phyloP scores from a whole-genome alignment of 2,329 filamentous ascomycete genomes.

The Botrytis byssoidea region DNA sequence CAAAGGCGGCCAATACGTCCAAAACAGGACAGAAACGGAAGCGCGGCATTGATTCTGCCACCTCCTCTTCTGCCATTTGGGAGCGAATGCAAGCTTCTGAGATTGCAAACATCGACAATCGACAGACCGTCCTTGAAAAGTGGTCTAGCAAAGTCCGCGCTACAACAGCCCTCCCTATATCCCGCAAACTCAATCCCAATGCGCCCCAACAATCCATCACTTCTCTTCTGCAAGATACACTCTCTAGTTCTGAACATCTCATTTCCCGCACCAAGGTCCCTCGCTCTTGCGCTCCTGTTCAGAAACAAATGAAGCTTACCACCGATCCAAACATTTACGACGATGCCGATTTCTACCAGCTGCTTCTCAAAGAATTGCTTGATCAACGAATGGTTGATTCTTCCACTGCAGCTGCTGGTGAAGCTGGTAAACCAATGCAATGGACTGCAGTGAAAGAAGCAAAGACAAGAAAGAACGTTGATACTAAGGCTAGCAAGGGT shows the following conservation, averaged over 20 bases:
- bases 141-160: slow-evolving; percentile 81
- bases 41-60: slow-evolving; percentile 51
- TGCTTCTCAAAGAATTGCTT: slow-evolving; percentile 88
- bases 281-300: slow-evolving; percentile 73
- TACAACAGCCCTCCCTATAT: slow-evolving; percentile 54
- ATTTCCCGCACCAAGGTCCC: slow-evolving; percentile 67
- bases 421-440: slow-evolving; percentile 44
- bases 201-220: slow-evolving; percentile 60
- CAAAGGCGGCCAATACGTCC: slow-evolving; percentile 46
- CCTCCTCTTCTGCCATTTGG: slow-evolving; percentile 68
- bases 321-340: slow-evolving; percentile 74
- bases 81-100: slow-evolving; percentile 67
- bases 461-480: slow-evolving; percentile 79
- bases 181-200: slow-evolving; percentile 55
- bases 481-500: slow-evolving; percentile 93
- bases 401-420: slow-evolving; percentile 43
- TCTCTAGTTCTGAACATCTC: slow-evolving; percentile 64
- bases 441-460: slow-evolving; percentile 71
- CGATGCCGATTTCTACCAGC: slow-evolving; percentile 91
- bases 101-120: slow-evolving; percentile 53
- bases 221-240: slow-evolving; percentile 66
- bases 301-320: slow-evolving; percentile 56
- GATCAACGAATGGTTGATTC: slow-evolving; percentile 78
- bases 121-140: slow-evolving; percentile 76
- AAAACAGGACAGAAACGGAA: slow-evolving; percentile 61